phyloP scores from a whole-genome alignment of 768 basidiomycete species.

The Trametes villosa region DNA sequence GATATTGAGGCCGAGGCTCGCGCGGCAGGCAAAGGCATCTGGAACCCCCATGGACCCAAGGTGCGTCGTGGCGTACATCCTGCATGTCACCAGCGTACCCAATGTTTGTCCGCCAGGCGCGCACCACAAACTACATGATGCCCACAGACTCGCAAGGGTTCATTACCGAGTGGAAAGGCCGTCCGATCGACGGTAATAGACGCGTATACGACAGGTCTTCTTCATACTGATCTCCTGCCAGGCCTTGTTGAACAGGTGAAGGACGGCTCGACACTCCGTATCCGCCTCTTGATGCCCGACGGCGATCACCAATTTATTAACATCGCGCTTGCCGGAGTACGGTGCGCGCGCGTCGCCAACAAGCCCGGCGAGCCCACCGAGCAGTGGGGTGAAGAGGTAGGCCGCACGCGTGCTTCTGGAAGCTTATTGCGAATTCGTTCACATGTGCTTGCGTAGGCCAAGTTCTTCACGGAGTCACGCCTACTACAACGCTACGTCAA shows the following conservation, averaged over 20 bases:
- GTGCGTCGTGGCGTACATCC: too few species aligned
- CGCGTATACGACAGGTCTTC: neutral
- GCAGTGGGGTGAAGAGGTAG: conserved; percentile 87
- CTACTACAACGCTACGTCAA: conserved; percentile 80
- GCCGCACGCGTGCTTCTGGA: conserved; percentile 24
- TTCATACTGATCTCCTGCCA: conserved; percentile 35
- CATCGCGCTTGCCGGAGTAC: conserved; percentile 81
- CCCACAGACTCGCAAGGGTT: conserved; percentile 88
- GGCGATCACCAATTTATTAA: conserved; percentile 91
- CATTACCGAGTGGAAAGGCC: conserved; percentile 91
- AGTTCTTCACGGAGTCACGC: conserved; percentile 90
- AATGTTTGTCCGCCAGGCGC: conserved; percentile 44
- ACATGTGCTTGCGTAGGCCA: conserved; percentile 58
- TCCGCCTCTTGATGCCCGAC: conserved; percentile 85
- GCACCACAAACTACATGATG: conserved; percentile 82
- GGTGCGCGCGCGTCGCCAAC: conserved; percentile 69
- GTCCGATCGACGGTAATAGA: conserved; percentile 76
- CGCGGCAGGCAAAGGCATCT: conserved; percentile 73
- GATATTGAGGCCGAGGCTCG: conserved; percentile 83
- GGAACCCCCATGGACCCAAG: conserved; percentile 82
- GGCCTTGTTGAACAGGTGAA: conserved; percentile 93
- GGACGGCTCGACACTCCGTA: conserved; percentile 89
- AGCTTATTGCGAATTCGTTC: conserved; percentile 3
- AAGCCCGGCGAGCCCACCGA: conserved; percentile 82
- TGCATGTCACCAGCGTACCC: too few species aligned